Percentiles rank a stretch among this genome's conserved stretches.
phyloP scores from a whole-genome alignment of 208 protist genomes.

The Trypanosoma vivax region DNA sequence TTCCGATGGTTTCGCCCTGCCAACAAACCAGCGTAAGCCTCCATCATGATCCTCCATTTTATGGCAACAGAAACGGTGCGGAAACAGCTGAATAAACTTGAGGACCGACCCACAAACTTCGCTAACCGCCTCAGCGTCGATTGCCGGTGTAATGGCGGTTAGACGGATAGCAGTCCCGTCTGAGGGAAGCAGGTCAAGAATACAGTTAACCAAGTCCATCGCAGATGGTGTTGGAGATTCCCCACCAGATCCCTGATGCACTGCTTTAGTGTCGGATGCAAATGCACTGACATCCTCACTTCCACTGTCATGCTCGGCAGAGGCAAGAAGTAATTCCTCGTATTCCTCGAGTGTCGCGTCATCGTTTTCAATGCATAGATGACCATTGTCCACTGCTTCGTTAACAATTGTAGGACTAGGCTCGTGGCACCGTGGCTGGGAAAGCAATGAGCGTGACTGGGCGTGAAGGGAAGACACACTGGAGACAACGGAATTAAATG shows the following conservation, averaged over 20 bases:
- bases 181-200: conserved; percentile 35
- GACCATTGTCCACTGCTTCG: background rate
- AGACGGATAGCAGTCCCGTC: conserved; percentile 41
- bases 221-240: background rate
- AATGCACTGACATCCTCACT: background rate
- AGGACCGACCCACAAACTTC: conserved; percentile 47
- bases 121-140: conserved; percentile 57
- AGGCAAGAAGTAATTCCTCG: conserved; percentile 49
- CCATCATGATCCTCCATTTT: conserved; percentile 14
- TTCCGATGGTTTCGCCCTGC: background rate
- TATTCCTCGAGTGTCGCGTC: conserved; percentile 52
- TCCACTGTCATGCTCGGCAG: background rate
- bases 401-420: background rate
- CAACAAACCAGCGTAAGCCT: conserved; percentile 33
- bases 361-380: conserved; percentile 9
- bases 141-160: conserved; percentile 35
- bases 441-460: too few species aligned
- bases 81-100: conserved; percentile 39
- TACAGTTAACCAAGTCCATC: conserved; percentile 22
- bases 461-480: too few species aligned
- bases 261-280: background rate
- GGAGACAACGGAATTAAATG: too few species aligned
- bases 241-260: conserved; percentile 2
- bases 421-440: too few species aligned
- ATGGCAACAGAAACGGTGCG: conserved; percentile 35